Base-by-base conservation (phyloP, 2,329 filamentous ascomycete genomes). In the Endocalyx cinctus region DNA sequence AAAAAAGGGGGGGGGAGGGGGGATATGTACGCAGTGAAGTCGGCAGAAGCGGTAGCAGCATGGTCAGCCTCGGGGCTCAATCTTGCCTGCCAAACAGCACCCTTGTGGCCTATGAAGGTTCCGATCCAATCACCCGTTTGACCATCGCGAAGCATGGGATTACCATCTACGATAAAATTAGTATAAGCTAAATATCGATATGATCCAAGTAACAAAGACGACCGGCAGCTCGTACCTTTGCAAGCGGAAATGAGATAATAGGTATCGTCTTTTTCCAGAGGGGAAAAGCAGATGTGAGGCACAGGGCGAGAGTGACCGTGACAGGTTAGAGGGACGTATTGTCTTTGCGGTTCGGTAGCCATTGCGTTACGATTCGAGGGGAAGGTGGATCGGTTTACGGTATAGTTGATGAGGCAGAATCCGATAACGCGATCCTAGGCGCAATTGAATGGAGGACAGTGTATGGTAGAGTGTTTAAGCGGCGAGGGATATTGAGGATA, bases 101-200 rank as follows among this genome's bases (percentile, higher is more conserved):
- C 92, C 66, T 98, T 97, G 69, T 98, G 92, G 25, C 92, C 92
- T 52, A 98, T 83, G 58, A 97, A 97, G 23, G 92, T 97, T 30
- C 92, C 92, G 50, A 97, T 97, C 86, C 89, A 96, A 62, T 96
- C 89, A 38, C 92, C 92, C 29, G 90, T 98, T 41, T 94, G 77
- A 43, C 92, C 92, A 66, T 97, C 87, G 46, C 92, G 86, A 50
- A 98, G 83, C 89, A 97, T 97, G 31, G 92, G 92, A 59, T 97
- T 97, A 55, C 90, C 90, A 70, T 98, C 92, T 89, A 60, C 35
- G 39, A 50, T 17, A 20, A 23, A 17, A 20, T 32, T 10, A 41
- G 27, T 17, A 33, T 11, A 27, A 23, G 17, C 11, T 39, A 13
- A n/a, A 8, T 8, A 23, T 23, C n/a, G 20, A 8, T 23, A n/a